Percentiles rank a stretch among this genome's conserved stretches.
Conservation (phyloP, 2,329 filamentous ascomycete species). For the Neonectria punicea region DNA sequence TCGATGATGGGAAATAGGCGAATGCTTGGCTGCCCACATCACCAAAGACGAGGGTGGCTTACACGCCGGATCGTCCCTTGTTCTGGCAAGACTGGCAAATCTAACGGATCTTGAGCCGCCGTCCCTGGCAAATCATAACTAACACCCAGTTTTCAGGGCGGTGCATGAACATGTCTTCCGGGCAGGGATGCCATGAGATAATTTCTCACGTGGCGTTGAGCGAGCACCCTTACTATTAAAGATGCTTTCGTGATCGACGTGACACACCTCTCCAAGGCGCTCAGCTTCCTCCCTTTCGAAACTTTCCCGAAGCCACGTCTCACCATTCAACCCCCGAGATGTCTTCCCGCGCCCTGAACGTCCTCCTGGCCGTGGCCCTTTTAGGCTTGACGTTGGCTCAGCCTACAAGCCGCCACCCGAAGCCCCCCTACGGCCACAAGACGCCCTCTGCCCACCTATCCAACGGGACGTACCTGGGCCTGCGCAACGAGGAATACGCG, state of each 20-base stretch:
- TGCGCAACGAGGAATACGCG: constrained; percentile 44
- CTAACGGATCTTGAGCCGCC: neutral
- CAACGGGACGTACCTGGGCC: constrained; percentile 61
- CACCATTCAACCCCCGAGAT: constrained; percentile 19
- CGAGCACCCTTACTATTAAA: constrained; percentile 7
- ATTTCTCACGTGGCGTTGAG: constrained; percentile 1
- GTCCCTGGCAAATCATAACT: neutral
- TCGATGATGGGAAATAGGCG: no score
- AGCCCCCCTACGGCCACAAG: neutral
- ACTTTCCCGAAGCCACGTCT: constrained; percentile 16
- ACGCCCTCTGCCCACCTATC: constrained; percentile 16
- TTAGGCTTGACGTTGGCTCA: constrained; percentile 23
- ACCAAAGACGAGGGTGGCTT: no score
- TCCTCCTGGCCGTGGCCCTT: constrained; percentile 27
- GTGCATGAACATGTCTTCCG: neutral
- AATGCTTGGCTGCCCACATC: no score
- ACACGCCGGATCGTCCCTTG: neutral
- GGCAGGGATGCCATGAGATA: neutral
- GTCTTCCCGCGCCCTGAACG: constrained; percentile 26
- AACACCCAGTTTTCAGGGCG: constrained; percentile 5
- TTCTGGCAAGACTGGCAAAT: neutral
- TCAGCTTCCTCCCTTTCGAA: constrained; percentile 15
- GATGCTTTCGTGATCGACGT: constrained; percentile 16
- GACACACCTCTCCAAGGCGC: constrained; percentile 5
- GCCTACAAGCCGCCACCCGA: constrained; percentile 1